A percentile compares a stretch with the other conserved stretches of the same genome.
phyloP scores from a whole-genome alignment of 441 rosid species.

The Viola pubescens region DNA sequence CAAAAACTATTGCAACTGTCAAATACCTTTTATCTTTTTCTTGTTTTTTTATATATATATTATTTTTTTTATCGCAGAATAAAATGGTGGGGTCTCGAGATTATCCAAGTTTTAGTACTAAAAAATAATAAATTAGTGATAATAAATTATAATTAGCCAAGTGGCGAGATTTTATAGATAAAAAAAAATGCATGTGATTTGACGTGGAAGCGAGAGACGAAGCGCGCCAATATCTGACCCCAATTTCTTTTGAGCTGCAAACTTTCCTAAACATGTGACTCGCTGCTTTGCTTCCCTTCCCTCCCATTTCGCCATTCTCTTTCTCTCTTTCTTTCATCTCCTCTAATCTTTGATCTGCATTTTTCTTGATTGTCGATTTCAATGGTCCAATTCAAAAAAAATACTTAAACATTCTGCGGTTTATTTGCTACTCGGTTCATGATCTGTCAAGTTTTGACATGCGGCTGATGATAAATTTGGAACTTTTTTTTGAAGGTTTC shows the following conservation, averaged over 20 bases:
- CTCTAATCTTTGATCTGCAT: constrained; percentile 7
- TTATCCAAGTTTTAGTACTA: no score
- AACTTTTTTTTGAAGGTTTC: not conserved
- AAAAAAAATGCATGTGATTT: no score
- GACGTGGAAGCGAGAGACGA: constrained; percentile 29
- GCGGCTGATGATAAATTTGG: constrained; percentile 8
- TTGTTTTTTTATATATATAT: no score
- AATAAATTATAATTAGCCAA: not conserved
- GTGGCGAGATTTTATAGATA: no score
- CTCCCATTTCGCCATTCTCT: constrained; percentile 35
- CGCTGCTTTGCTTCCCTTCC: constrained; percentile 16
- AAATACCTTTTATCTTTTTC: no score
- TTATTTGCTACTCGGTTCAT: not conserved
- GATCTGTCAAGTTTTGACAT: not conserved
- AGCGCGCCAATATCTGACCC: constrained; percentile 59
- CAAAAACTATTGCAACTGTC: no score
- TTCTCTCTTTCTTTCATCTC: constrained; percentile 14
- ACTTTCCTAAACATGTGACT: constrained; percentile 28
- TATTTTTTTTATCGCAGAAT: no score
- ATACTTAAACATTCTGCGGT: not conserved
- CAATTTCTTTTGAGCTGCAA: constrained; percentile 38
- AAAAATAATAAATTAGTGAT: not conserved
- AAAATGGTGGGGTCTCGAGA: no score
- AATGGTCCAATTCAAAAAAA: not conserved
- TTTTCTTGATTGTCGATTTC: constrained; percentile 1